Evolutionary conservation across 1,139 yeast genomes (phyloP), one percentile per base, ranked within the genome.

Genomic region (Zygosaccharomyces pseudobailii): DNA sequence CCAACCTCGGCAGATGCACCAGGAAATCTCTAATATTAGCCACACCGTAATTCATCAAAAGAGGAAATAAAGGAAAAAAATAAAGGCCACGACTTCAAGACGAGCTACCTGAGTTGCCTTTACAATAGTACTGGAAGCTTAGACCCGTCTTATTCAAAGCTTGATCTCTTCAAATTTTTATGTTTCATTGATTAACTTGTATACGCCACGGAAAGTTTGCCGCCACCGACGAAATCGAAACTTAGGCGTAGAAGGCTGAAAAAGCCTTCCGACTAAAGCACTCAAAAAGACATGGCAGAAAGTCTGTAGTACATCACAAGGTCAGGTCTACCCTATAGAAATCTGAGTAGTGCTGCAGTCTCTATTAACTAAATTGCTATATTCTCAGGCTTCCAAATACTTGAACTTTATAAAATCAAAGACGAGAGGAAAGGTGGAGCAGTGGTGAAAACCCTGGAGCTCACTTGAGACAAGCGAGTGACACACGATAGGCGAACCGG

Each of bases 1-100:
- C 56, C 24, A 59, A 43, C 24, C 51, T 43, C 25, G 66, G 65
- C 40, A 61, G 51, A 41, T 56, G 53, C 35, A 49, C 55, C 48
- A 56, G 46, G 42, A 54, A 55, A 33, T 56, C 60, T 42, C 59
- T 47, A 19, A 56, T 43, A 48, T 50, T 46, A 27, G 40, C 40
- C 40, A 54, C 50, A 21, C 44, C 45, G 51, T 40, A 36, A 33
- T 32, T 39, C 41, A 38, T 38, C 24, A 38, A 28, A 7, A 17
- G 1, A 27, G 13, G 30, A 38, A 28, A 17, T 17, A 28, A 13
- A 38, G 20, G 4, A 24, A 17, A 38, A 23, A 13, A 8, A 37
- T 27, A 27, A 37, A 25, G 8, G 24, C 30, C 22, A 28, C 20
- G 17, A 4, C 22, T 8, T n/a, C 34, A 27, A 28, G 20, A 20